Percentiles rank a stretch among this genome's conserved stretches.
These are phyloP conservation scores for Picea glauca DNA, from an alignment of 75 land plant species.

Conservation along the genomic window DNA sequence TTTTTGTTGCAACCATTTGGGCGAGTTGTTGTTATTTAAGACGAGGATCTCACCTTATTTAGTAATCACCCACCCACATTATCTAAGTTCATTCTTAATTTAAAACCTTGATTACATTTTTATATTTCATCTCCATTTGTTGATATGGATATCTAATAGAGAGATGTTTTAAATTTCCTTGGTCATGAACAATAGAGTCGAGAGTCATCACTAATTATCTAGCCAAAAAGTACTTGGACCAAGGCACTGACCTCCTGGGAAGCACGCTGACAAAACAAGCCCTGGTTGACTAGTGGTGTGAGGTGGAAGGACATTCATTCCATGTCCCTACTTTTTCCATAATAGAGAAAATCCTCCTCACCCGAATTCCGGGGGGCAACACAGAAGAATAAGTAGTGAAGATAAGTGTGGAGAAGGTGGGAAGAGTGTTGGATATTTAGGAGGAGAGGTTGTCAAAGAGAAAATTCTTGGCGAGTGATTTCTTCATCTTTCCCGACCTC, in stretches of 20 bases:
- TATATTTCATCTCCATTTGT: no score
- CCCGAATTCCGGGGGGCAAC: conserved; percentile 6
- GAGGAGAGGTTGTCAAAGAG: conserved; percentile 20
- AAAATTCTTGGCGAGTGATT: conserved; percentile 24
- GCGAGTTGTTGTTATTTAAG: conserved; percentile 28
- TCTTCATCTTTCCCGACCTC: conserved; percentile 30
- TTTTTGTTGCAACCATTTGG: conserved; percentile 33
- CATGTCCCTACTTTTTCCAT: conserved; percentile 15
- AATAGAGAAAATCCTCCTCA: conserved; percentile 8
- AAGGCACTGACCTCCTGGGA: conserved; percentile 26
- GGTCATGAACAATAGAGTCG: conserved; percentile 23
- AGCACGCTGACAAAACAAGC: conserved; percentile 27
- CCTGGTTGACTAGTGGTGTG: conserved; percentile 39
- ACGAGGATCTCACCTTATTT: conserved; percentile 30
- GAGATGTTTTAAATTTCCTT: no score
- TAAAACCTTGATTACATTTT: no score
- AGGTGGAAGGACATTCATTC: conserved; percentile 40
- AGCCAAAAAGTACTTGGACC: conserved; percentile 21
- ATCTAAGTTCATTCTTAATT: no score
- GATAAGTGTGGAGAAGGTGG: conserved; percentile 23
- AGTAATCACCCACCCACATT: conserved; percentile 8
- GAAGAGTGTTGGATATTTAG: conserved; percentile 23
- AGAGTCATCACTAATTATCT: conserved; percentile 37
- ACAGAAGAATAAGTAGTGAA: conserved; percentile 5
- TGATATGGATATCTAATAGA: no score